Percentiles rank a stretch among this genome's conserved stretches.
These are phyloP conservation scores for Cyclotella choctawhatcheeana DNA, from an alignment of 108 stramenopile species.

Conservation along the genomic window DNA sequence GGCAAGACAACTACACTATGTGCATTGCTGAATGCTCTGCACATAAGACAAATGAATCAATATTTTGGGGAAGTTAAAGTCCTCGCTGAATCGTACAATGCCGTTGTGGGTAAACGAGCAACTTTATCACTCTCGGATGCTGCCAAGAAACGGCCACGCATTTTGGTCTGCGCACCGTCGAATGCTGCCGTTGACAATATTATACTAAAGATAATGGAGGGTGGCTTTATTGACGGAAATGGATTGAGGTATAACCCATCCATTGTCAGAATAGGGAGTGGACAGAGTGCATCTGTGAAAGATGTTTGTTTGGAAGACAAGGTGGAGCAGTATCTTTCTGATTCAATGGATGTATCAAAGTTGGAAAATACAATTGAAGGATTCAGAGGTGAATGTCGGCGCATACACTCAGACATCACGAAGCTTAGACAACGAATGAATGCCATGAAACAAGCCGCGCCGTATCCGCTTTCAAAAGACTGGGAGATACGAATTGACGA, in stretches of 20 bases:
- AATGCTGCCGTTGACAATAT: constrained; percentile 99
- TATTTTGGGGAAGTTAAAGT: constrained; percentile 80
- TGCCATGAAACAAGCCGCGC: constrained; percentile 67
- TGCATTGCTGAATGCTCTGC: constrained; percentile 92
- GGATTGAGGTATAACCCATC: constrained; percentile 91
- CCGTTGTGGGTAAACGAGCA: constrained; percentile 51
- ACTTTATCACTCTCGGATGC: constrained; percentile 50
- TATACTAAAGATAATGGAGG: constrained; percentile 90
- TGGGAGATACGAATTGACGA: constrained; percentile 96
- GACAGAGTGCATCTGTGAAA: constrained; percentile 66
- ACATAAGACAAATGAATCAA: constrained; percentile 89
- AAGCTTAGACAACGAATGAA: constrained; percentile 67
- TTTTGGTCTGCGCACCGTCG: constrained; percentile 95
- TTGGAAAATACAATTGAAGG: constrained; percentile 73
- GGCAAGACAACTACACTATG: constrained; percentile 91
- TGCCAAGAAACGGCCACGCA: constrained; percentile 68
- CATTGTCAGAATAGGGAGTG: constrained; percentile 91
- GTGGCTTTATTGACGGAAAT: constrained; percentile 93
- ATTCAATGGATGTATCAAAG: constrained; percentile 60
- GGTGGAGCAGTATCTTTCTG: constrained; percentile 67
- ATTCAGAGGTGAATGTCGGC: constrained; percentile 66
- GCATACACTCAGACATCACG: constrained; percentile 65
- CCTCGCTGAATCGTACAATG: constrained; percentile 70
- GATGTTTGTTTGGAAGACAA: constrained; percentile 79
- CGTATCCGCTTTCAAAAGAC: constrained; percentile 77